phyloP scores from a whole-genome alignment of 2,329 filamentous ascomycete genomes.

The Cyanodermella asteris region DNA sequence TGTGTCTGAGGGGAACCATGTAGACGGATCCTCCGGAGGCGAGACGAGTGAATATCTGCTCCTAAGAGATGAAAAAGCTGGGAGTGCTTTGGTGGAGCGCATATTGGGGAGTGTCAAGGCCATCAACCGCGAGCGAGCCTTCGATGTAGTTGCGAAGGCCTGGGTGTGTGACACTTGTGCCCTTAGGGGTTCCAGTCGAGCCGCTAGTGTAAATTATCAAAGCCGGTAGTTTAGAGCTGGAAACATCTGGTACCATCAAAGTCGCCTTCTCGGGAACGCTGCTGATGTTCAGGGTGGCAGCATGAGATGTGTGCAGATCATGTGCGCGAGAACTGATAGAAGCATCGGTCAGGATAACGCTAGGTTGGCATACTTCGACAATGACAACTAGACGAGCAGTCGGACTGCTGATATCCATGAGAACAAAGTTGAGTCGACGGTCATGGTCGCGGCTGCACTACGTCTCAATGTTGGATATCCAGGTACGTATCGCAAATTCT shows the following conservation, averaged over 20 bases:
- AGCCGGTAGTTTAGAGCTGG: slow-evolving; percentile 1
- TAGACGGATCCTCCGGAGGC: slow-evolving; percentile 8
- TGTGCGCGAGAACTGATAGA: slow-evolving; percentile 1
- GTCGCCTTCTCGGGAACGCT: no score
- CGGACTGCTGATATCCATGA: slow-evolving; percentile 13
- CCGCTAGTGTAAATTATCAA: slow-evolving; percentile 5
- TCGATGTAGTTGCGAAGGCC: slow-evolving; percentile 9
- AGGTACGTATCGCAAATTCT: no score
- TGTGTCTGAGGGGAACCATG: slow-evolving; percentile 5
- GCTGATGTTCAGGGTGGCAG: slow-evolving; percentile 1
- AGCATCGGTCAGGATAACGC: slow-evolving; percentile 1
- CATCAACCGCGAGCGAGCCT: slow-evolving; percentile 6
- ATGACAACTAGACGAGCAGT: slow-evolving; percentile 11
- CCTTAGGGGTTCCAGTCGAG: slow-evolving; percentile 6
- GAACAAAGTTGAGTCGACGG: slow-evolving; percentile 15
- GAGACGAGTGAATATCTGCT: slow-evolving; percentile 9
- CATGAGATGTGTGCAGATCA: slow-evolving; percentile 1
- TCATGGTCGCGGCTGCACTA: no score
- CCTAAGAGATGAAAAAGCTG: slow-evolving; percentile 9
- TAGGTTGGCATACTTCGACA: slow-evolving; percentile 1
- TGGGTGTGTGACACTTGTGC: slow-evolving; percentile 4
- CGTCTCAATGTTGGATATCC: no score
- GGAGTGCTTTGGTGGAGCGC: slow-evolving; percentile 21
- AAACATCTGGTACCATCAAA: neutral
- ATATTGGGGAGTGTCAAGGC: slow-evolving; percentile 15